These are phyloP conservation scores for Beauveria rudraprayagi DNA, from an alignment of 2,329 filamentous ascomycete species.

Conservation along the genomic window DNA sequence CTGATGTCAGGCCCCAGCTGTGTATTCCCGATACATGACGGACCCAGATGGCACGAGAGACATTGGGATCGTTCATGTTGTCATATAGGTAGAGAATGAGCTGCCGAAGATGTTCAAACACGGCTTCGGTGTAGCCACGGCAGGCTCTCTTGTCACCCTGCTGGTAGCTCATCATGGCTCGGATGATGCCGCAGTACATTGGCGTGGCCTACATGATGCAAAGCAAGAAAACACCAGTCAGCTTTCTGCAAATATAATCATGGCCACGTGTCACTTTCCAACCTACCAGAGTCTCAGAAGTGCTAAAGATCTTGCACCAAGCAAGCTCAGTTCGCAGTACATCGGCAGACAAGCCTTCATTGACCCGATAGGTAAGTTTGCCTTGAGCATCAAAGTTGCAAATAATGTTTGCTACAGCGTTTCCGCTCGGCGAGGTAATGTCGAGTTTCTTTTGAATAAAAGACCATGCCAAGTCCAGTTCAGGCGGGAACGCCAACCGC, in stretches of 20 bases:
- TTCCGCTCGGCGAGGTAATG: not conserved
- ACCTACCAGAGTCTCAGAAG: not conserved
- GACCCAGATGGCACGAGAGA: conserved; percentile 3
- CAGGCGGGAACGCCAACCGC: not conserved
- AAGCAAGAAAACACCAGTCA: no score
- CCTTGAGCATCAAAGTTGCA: not conserved
- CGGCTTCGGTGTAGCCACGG: not conserved
- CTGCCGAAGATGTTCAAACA: not conserved
- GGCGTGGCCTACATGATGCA: not conserved
- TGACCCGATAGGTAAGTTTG: not conserved
- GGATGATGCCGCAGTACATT: conserved; percentile 5
- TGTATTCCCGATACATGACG: conserved; percentile 4
- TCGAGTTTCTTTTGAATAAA: not conserved
- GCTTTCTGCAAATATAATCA: no score
- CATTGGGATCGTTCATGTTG: conserved; percentile 1
- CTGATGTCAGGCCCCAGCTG: conserved; percentile 2
- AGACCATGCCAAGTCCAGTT: not conserved
- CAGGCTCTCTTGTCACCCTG: not conserved
- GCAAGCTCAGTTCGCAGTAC: not conserved
- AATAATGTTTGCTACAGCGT: not conserved
- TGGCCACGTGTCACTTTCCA: not conserved
- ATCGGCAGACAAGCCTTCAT: not conserved
- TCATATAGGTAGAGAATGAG: not conserved
- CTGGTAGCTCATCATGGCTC: conserved; percentile 1
- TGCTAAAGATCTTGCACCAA: not conserved